Percentiles rank a stretch among this genome's conserved stretches.
phyloP scores from a whole-genome alignment of 1,139 yeast genomes.

The Martiniozyma asiatica region DNA sequence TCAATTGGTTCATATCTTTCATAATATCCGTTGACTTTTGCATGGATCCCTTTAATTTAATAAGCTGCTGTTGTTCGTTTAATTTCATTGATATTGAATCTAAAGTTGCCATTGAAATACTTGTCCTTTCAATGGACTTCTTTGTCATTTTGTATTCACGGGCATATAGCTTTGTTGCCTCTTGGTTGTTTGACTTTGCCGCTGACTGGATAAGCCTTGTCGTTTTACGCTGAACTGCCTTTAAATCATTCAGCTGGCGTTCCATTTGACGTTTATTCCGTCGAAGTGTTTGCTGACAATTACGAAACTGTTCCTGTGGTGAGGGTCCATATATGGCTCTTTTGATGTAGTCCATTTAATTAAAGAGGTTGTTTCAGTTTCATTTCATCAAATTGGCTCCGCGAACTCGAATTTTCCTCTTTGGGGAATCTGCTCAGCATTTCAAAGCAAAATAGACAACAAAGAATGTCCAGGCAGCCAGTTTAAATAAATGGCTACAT shows the following conservation, averaged over 20 bases:
- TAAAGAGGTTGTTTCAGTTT: too few relatives aligned
- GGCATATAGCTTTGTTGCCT: slow-evolving; percentile 70
- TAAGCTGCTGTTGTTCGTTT: slow-evolving; percentile 84
- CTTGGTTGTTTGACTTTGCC: slow-evolving; percentile 68
- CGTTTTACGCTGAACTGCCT: slow-evolving; percentile 55
- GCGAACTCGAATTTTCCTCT: slow-evolving; percentile 60
- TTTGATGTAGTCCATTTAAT: slow-evolving; percentile 69
- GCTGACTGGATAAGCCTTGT: slow-evolving; percentile 61
- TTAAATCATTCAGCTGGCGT: slow-evolving; percentile 56
- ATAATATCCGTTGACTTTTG: slow-evolving; percentile 69
- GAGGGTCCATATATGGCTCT: slow-evolving; percentile 92
- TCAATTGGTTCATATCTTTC: slow-evolving; percentile 78
- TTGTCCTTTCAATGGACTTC: slow-evolving; percentile 63
- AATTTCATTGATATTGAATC: slow-evolving; percentile 81
- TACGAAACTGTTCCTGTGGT: slow-evolving; percentile 76
- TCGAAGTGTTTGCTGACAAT: slow-evolving; percentile 69
- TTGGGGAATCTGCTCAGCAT: too few relatives aligned
- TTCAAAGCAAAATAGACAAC: too few relatives aligned
- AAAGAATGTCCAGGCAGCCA: too few relatives aligned
- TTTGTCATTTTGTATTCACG: slow-evolving; percentile 66
- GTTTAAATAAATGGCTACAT: too few relatives aligned
- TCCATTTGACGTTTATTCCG: slow-evolving; percentile 80
- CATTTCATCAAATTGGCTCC: too few relatives aligned
- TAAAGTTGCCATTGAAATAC: slow-evolving; percentile 73
- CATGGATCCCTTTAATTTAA: slow-evolving; percentile 74